Evolutionary conservation across 2,329 filamentous ascomycete species (phyloP), one percentile per base, ranked within the genome.

Genomic region (Pestalotiopsis sp.): DNA sequence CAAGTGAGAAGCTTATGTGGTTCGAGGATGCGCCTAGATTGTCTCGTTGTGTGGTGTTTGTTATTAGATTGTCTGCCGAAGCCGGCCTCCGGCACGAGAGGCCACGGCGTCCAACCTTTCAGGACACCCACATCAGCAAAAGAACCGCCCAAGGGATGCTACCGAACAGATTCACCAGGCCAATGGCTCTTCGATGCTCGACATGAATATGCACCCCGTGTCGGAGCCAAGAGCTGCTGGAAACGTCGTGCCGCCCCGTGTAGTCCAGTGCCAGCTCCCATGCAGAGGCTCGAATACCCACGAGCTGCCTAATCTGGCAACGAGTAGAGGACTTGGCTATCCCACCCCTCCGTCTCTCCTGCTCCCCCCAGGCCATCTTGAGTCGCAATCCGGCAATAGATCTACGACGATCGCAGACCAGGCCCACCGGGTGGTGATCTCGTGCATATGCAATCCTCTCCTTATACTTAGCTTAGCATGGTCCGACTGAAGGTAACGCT

Each of bases 291-390:
- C 20, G 14, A 52, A n/a, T n/a, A 17, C 20, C 20, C 45, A n/a
- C 45, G 17, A 62, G 59, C 59, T 62, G 59, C 59, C 59, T 62
- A 62, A 62, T 62, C 25, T 31, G 59, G 59, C 31, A 62, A 62
- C 27, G 31, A 36, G 14, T 9, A 39, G 59, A 36, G 45, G 14
- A 20, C 45, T 52, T n/a, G 45, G 17, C 45, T 9, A 23, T 52
- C 45, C 20, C 45, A 49, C 20, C 45, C 20, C 9, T 11, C 45
- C 17, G 17, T 52, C 45, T 52, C 45, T 52, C 14, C 17, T n/a
- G 31, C 45, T 23, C 45, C 45, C 17, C 45, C 45, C 45, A 52
- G 7, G 45, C 45, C 20, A 36, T n/a, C 17, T 20, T n/a, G 20
- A 52, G 45, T 52, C 45, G 45, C 45, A 52, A 52, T 52, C 17